A percentile compares a stretch with the other conserved stretches of the same genome.
Conservation (phyloP, 805 yeast genomes). For the Sporopachydermia lactativora region DNA sequence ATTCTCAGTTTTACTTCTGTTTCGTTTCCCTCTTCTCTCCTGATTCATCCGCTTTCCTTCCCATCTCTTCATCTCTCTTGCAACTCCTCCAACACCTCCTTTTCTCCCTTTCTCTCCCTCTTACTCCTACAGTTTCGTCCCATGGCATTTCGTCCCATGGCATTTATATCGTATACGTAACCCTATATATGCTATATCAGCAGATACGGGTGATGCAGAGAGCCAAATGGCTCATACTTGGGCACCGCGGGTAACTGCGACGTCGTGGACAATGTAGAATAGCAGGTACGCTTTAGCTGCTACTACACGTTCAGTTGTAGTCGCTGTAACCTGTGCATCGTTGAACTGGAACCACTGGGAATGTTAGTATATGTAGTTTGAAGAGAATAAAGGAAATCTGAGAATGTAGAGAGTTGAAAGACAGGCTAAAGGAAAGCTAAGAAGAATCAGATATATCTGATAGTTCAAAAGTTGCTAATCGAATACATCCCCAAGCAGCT, state of each 20-base stretch:
- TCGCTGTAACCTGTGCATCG: constrained; percentile 65
- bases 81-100: constrained; percentile 18
- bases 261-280: constrained; percentile 44
- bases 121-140: too few species aligned
- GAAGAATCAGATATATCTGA: too few species aligned
- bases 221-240: too few species aligned
- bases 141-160: too few species aligned
- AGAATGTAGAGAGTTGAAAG: constrained; percentile 6
- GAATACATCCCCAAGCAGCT: neutral
- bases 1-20: constrained; percentile 31
- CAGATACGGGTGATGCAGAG: too few species aligned
- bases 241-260: too few species aligned
- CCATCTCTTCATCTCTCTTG: constrained; percentile 19
- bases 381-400: constrained; percentile 4
- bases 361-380: constrained; percentile 5
- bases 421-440: too few species aligned
- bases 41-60: constrained; percentile 22
- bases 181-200: too few species aligned
- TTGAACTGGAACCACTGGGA: constrained; percentile 79
- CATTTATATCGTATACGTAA: too few species aligned
- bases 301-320: constrained; percentile 51
- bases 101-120: constrained; percentile 8
- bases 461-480: neutral
- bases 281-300: constrained; percentile 68
- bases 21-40: constrained; percentile 26